Conservation (phyloP, 192 early-diverging fungal species). For the Linnemannia exigua region DNA sequence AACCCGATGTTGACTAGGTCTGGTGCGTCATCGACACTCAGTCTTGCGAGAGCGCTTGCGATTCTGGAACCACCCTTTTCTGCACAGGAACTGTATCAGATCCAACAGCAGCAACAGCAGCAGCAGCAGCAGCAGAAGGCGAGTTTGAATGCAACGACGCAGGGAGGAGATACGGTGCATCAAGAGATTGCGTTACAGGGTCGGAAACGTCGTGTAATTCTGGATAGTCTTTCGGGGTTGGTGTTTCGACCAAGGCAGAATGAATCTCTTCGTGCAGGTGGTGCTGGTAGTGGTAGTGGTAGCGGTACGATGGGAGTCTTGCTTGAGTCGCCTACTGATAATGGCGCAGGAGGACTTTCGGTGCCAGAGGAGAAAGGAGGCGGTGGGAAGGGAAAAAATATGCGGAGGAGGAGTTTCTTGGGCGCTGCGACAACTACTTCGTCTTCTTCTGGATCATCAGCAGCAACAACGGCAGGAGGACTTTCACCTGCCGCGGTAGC, state of each 20-base stretch:
- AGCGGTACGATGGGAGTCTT: neutral
- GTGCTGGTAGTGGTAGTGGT: neutral
- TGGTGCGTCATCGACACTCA: neutral
- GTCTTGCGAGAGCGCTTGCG: slow-evolving; percentile 2
- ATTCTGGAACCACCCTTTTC: slow-evolving; percentile 2
- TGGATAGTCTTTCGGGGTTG: slow-evolving; percentile 21
- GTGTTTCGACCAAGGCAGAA: slow-evolving; percentile 34
- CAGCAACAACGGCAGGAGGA: neutral
- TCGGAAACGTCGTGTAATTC: slow-evolving; percentile 17
- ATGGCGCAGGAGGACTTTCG: neutral
- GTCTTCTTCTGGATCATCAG: neutral
- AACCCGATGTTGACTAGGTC: neutral
- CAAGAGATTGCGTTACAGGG: slow-evolving; percentile 12
- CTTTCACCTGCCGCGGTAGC: neutral
- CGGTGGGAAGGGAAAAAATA: slow-evolving; percentile 20
- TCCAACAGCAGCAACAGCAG: neutral
- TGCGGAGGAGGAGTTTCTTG: slow-evolving; percentile 18
- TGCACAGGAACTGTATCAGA: neutral
- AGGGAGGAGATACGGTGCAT: neutral
- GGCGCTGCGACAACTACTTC: neutral
- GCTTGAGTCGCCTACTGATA: neutral
- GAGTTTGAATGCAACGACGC: neutral
- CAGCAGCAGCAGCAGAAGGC: neutral
- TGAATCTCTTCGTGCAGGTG: neutral
- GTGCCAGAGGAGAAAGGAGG: slow-evolving; percentile 14